Base-by-base conservation (phyloP, 2,329 filamentous ascomycete genomes). In the Raffaelea deltoideospora region DNA sequence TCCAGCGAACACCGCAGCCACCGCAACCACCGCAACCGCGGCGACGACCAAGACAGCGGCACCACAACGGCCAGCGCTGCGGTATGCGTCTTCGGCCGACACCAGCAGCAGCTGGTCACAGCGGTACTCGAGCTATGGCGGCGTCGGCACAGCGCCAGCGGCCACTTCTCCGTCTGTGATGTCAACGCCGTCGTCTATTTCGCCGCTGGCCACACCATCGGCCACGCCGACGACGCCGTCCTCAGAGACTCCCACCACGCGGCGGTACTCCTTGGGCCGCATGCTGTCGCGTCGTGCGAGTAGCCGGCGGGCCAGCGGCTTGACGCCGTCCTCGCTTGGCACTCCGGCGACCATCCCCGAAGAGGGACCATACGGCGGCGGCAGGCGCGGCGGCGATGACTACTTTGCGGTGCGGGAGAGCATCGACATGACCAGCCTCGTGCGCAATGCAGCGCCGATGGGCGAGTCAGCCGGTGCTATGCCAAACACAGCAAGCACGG, bases 391-490 rank as follows among this genome's bases (percentile, higher is more conserved):
- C 14, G 8, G 10, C 7, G 10, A 28, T 17, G 59, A 63, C 28
- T 60, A 57, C 31, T 17, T n/a, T n/a, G n/a, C n/a, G n/a, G 29
- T n/a, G 13, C 31, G 41, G 13, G 45, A 49, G 31, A 46, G 48
- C 35, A 47, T 51, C 24, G 51, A 50, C 35, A 47, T 68, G 33
- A 58, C 61, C 5, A 39, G 29, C 13, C 53, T 69, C 3, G 52
- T 67, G 10, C 43, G 44, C 5, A 48, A 55, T 5, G 61, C 62
- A 5, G 57, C 59, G 3, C 56, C 63, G 3, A 56, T 65, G 42
- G 58, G 50, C 23, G 20, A 10, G 4, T 24, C n/a, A 5, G 21
- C 7, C 14, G 19, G 5, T 10, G 32, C 4, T 15, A 17, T 10
- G 6, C 5, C 6, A n/a, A n/a, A n/a, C n/a, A n/a, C n/a, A n/a